phyloP scores from a whole-genome alignment of 1,284 basidiomycete species.

The Apiotrichum veenhuisii region DNA sequence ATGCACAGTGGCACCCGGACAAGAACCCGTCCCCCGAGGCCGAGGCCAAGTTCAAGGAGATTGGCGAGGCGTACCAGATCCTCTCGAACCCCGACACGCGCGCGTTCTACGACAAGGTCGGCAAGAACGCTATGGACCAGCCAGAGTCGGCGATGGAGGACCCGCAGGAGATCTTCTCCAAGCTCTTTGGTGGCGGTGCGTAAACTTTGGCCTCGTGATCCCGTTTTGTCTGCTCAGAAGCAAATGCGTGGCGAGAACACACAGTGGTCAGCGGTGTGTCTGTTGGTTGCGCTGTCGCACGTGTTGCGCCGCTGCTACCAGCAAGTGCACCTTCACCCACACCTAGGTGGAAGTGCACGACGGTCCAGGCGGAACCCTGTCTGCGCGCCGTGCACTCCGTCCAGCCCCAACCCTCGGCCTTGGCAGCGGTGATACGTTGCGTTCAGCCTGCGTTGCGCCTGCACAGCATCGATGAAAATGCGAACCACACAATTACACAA shows the following conservation, averaged over 20 bases:
- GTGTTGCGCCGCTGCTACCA: too few species aligned
- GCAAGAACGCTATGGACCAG: slow-evolving; percentile 56
- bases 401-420: too few species aligned
- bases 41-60: slow-evolving; percentile 89
- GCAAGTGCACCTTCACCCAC: too few species aligned
- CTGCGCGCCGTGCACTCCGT: too few species aligned
- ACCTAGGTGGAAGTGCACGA: too few species aligned
- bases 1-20: slow-evolving; percentile 79
- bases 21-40: slow-evolving; percentile 66
- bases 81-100: slow-evolving; percentile 80
- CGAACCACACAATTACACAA: not conserved
- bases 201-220: too few species aligned
- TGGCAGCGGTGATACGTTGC: not conserved
- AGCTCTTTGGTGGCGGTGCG: slow-evolving; percentile 84
- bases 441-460: not conserved
- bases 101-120: slow-evolving; percentile 92
- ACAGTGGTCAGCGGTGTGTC: too few species aligned
- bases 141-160: slow-evolving; percentile 57
- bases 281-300: too few species aligned
- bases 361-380: too few species aligned
- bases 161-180: slow-evolving; percentile 83
- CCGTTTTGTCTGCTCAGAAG: too few species aligned
- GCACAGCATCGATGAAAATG: not conserved
- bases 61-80: slow-evolving; percentile 88
- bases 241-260: too few species aligned